Evolutionary conservation across 768 basidiomycete genomes (phyloP), one percentile per base, ranked within the genome.

Genomic region (Pulveroboletus frians): DNA sequence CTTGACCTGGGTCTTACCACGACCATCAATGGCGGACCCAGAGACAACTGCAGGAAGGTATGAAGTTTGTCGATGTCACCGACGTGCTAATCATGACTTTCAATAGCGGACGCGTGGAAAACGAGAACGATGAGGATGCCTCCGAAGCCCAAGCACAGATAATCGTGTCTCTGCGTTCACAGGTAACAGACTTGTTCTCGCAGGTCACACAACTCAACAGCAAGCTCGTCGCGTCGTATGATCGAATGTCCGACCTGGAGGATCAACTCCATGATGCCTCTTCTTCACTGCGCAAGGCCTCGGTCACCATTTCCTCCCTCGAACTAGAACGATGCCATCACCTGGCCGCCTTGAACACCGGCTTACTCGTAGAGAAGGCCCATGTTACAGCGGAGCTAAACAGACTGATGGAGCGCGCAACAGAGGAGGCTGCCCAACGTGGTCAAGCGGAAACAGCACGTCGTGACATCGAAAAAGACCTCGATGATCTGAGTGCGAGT

Each of bases 221-320:
- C 69, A 98, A 98, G 66, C 86, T 99, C 41, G 92, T 99, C 52
- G 76, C 81, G 52, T 90, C 89, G 2, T 95, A 96, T 67, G 90
- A 94, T 66, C 80, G 90, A 27, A 82, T 95, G 27, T 93, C 93
- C 15, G 85, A 91, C 74, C 77, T 99, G 43, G 94, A 98, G 64
- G 95, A 97, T 64, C 79, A 88, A 49, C 69, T 94, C 11, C 88
- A 94, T 59, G 75, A 85, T 45, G 63, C 80, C 4, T 77, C 79
- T 9, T 74, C 80, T 21, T 75, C 79, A 31, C 63, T 84, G 13
- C 81, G 84, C 8, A 64, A 75, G 11, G 76, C 84, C 2, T 76
- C 81, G 11, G 70, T 86, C 61, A 80, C 84, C 52, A 76, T 92
- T 47, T 81, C 84, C 2, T 81, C 85, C 57, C 76, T 99, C 29